Evolutionary conservation across 2,329 filamentous ascomycete species (phyloP), one percentile per base, ranked within the genome.

Genomic region (Pseudohalonectria lignicola): DNA sequence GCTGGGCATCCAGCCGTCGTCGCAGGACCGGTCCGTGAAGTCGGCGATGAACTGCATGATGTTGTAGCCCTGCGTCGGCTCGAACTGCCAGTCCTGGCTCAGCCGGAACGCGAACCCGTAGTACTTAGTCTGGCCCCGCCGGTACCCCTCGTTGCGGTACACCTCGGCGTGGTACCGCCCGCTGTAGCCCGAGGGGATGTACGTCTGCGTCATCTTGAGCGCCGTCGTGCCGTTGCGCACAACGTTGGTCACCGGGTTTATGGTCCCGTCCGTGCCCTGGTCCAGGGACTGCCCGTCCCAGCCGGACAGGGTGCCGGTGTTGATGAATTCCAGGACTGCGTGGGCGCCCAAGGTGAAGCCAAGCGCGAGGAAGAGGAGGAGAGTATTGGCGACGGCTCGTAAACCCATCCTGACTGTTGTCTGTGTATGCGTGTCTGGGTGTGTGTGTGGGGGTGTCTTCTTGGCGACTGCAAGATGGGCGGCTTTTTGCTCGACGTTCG

Each of bases 61-160:
- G 52, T 69, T 67, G 53, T 63, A 71, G 36, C 50, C 53, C 49
- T 68, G 63, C 2, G 52, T 49, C 12, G 53, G 53, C n/a, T 49
- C 45, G 47, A 66, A 67, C 43, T 71, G 50, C 67, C 67, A 71
- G 41, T 53, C 39, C 1, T 62, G 48, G 19, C 60, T 56, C 7
- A 72, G 59, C n/a, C 64, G 62, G 54, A 72, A 71, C 0, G 55
- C 53, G 49, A 71, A 72, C 26, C 67, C 65, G 53, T 71, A 71
- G 53, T 63, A 68, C 18, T 60, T 60, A 16, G 52, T 53, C 39
- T 71, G 61, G 34, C 61, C 64, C 39, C 56, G 60, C 42, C 55
- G 50, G 53, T 70, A 70, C 15, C 57, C 66, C 43, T 62, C 50
- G 46, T 61, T 52, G 43, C 62, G 57, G 41, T 57, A 53, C 11